Base-by-base conservation (phyloP, 176 grass and related monocot genomes). In the Luzula sylvatica region DNA sequence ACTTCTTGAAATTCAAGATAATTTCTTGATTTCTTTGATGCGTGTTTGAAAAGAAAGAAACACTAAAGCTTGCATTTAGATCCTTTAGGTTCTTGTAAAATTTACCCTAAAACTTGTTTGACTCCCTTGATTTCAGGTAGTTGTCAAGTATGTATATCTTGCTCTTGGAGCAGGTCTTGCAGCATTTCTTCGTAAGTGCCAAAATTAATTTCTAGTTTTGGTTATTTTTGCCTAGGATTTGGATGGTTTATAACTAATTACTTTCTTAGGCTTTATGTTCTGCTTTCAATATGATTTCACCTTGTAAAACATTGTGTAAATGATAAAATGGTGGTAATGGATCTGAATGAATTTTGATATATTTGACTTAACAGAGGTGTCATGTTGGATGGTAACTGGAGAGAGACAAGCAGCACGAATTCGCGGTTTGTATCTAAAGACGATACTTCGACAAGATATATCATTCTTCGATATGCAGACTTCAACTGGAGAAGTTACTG, bases 361-460 rank as follows among this genome's bases (percentile, higher is more conserved):
- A n/a, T 55, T 32, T 45, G 40, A 56, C 13, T 48, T 46, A 21
- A 54, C 41, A 89, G 86, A 89, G 79, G 86, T 89, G 11, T 73
- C 74, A 42, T 72, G 79, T 32, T 89, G 86, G 86, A 89, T 73
- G 64, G 56, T 83, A 23, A 70, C 75, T 8, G 86, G 79, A 57
- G 86, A 89, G 50, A 83, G 86, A 66, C 86, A 89, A 35, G 71
- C 86, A 41, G 67, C 75, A 42, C 55, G 75, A 28, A 83, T 89
- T 69, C 86, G 86, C 22, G 66, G 79, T 3, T 38, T 80, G 21
- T 89, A 89, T 68, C 75, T 89, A 20, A 78, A 80, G 42, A 52
- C 85, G 25, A 83, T 89, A 73, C 79, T 83, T 41, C 61, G 70
- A 61, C 83, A 82, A 65, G 83, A 87, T 43, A 56, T 82, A 29